Percentiles rank a stretch among this genome's conserved stretches.
phyloP scores from a whole-genome alignment of 2,329 filamentous ascomycete species.

The Aspergillaceae sp. region DNA sequence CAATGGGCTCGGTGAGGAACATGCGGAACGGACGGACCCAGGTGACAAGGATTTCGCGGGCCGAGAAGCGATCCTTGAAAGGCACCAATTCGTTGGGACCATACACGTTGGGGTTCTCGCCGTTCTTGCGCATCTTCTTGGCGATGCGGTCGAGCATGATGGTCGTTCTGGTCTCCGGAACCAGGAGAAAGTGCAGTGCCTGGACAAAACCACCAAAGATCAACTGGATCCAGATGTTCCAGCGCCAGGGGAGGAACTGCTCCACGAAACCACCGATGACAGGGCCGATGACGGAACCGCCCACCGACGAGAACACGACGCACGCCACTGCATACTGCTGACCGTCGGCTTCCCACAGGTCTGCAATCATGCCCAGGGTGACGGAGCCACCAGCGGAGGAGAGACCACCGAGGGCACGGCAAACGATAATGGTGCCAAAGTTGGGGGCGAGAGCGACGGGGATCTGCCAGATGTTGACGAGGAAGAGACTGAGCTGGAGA shows the following conservation, averaged over 20 bases:
- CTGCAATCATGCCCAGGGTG: conserved; percentile 66
- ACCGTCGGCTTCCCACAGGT: conserved; percentile 61
- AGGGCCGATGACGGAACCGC: conserved; percentile 66
- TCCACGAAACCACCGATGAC: conserved; percentile 72
- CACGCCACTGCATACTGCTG: conserved; percentile 71
- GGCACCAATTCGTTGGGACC: conserved; percentile 63
- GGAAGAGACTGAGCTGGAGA: conserved; percentile 60
- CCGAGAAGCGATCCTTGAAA: conserved; percentile 51
- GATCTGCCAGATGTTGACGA: conserved; percentile 71
- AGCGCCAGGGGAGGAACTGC: conserved; percentile 59
- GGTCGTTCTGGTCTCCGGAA: conserved; percentile 70
- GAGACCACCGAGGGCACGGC: conserved; percentile 61
- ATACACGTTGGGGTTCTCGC: conserved; percentile 53
- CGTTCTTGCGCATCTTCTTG: conserved; percentile 59
- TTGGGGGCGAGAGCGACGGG: conserved; percentile 66
- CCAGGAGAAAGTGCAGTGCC: conserved; percentile 55
- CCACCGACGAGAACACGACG: conserved; percentile 71
- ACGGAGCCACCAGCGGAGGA: conserved; percentile 65
- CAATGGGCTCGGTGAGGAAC: conserved; percentile 58
- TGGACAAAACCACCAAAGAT: conserved; percentile 67
- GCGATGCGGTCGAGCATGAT: conserved; percentile 73
- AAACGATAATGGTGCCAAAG: conserved; percentile 61
- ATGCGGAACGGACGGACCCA: conserved; percentile 56
- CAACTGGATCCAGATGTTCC: conserved; percentile 78
- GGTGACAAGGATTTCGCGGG: conserved; percentile 48